Evolutionary conservation across 139 green algal species (phyloP), one percentile per base, ranked within the genome.

Genomic region (Tetraselmis striata): DNA sequence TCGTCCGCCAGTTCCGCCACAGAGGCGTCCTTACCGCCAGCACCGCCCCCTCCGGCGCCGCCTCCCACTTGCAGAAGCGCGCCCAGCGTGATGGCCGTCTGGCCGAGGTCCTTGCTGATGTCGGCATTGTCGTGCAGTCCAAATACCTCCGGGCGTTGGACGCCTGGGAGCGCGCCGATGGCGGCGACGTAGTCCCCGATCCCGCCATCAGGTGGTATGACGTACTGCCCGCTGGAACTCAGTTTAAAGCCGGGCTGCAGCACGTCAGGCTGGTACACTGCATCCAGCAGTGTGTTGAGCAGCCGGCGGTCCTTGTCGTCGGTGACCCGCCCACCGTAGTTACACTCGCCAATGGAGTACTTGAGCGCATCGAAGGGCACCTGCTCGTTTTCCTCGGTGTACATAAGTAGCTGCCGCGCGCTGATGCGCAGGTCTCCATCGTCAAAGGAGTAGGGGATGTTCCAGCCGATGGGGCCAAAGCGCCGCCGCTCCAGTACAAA

Each of bases 1-100:
- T 91, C 83, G 26, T 78, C 85, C 24, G 90, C 91, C 2, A 96
- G 83, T 30, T 89, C 88, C 18, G 30, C 82, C 1, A 95, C 90
- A 0, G 92, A 78, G 74, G 91, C 86, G 78, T 96, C 93, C 24
- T 31, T 79, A 23, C 76, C 82, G 79, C 59, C 89, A 28, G 83
- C 87, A 0, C 74, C 31, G 26, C 79, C 45, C 45, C 81, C 79
- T 5, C 11, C 18, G 76, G 22, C 81, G 2, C 59, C 31, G 18
- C 45, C 45, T 5, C 45, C 45, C 45, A 67, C 45, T 18, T 67
- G 45, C 5, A 67, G 81, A 86, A 79, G 31, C 77, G 28, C 2
- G 83, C 83, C 79, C 45, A 67, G 45, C 45, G 45, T 67, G 45
- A 67, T 18, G 18, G 45, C 45, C 5, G 45, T 67, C 45, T 67